phyloP scores from a whole-genome alignment of 345 rosid genomes.

The Lepidium aucheri region DNA sequence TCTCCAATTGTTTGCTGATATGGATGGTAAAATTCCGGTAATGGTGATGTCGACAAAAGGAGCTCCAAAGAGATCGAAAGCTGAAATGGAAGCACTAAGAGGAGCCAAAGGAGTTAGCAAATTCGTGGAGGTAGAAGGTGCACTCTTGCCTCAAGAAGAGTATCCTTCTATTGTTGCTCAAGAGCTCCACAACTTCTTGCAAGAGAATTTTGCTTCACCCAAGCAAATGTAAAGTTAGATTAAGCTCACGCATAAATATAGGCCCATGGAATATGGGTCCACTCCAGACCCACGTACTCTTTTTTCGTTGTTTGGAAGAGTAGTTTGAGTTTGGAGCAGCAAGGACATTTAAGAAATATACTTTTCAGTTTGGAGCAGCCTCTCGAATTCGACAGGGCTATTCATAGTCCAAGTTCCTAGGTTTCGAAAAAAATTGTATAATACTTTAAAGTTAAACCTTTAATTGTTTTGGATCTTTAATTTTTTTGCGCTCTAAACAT shows the following conservation, averaged over 20 bases:
- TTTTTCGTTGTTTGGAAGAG: not conserved
- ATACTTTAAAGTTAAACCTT: too few relatives aligned
- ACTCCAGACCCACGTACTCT: not conserved
- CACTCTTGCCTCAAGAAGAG: conserved; percentile 91
- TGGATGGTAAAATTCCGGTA: conserved; percentile 55
- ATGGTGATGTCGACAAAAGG: conserved; percentile 58
- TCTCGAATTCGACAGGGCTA: too few relatives aligned
- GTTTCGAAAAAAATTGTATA: too few relatives aligned
- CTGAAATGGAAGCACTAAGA: conserved; percentile 78
- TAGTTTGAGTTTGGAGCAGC: too few relatives aligned
- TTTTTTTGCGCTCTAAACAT: too few relatives aligned
- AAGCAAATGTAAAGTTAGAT: not conserved
- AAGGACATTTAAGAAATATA: too few relatives aligned
- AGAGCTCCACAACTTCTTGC: conserved; percentile 58
- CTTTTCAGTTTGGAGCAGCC: too few relatives aligned
- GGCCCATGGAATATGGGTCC: not conserved
- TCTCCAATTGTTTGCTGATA: conserved; percentile 49
- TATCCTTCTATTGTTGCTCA: conserved; percentile 59
- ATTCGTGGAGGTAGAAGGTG: conserved; percentile 71
- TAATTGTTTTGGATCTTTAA: too few relatives aligned
- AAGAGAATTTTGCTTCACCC: conserved; percentile 34
- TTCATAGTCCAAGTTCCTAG: too few relatives aligned
- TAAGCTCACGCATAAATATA: not conserved
- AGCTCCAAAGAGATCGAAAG: conserved; percentile 81
- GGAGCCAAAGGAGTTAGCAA: conserved; percentile 68